These are phyloP conservation scores for Endothia cerciana DNA, from an alignment of 2,329 filamentous ascomycete species.

Conservation along the genomic window DNA sequence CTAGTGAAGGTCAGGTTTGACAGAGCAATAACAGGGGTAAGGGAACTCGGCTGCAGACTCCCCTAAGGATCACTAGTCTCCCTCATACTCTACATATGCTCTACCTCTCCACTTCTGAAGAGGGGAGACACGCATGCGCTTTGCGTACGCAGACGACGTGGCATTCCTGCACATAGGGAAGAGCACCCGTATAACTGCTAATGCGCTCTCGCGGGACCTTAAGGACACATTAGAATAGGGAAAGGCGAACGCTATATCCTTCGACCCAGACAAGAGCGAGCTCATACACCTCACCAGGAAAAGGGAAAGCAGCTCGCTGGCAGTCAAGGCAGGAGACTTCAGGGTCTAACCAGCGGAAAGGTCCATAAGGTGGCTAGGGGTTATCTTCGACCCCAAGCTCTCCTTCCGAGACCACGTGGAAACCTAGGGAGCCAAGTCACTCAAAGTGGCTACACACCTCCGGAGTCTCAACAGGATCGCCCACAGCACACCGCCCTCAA, in stretches of 20 bases:
- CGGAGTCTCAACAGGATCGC: too few species aligned
- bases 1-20: background rate
- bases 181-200: background rate
- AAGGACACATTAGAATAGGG: background rate
- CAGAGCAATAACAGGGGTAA: background rate
- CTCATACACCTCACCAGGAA: background rate
- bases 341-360: background rate
- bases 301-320: background rate
- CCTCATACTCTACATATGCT: background rate
- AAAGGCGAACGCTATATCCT: background rate
- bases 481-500: too few species aligned
- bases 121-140: background rate
- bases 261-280: background rate
- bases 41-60: background rate
- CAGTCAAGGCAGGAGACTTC: background rate
- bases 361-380: background rate
- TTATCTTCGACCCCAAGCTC: too few species aligned
- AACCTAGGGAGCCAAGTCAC: too few species aligned
- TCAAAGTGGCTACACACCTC: too few species aligned
- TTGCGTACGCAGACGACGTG: background rate
- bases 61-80: background rate
- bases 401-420: too few species aligned
- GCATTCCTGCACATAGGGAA: background rate
- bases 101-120: background rate
- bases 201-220: background rate